Evolutionary conservation across 2,329 filamentous ascomycete genomes (phyloP).

Genomic region (Metarhizium brunneum): DNA sequence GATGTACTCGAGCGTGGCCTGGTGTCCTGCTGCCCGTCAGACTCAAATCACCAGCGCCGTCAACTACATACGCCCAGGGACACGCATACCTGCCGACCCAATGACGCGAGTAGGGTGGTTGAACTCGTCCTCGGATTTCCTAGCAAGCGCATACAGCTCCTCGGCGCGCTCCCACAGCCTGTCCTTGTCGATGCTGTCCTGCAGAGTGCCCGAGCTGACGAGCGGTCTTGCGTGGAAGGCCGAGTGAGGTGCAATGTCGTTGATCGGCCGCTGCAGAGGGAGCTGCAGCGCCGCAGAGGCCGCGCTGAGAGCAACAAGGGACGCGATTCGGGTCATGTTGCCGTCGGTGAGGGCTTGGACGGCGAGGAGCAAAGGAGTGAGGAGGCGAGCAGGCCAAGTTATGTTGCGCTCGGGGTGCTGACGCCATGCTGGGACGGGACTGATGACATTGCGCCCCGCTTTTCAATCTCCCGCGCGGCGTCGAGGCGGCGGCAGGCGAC

Average conservation of each 20-base stretch:
- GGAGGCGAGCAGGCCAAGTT: neutral
- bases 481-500: too few species aligned
- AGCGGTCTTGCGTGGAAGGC: constrained; percentile 22
- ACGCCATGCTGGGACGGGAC: neutral
- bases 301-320: neutral
- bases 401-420: neutral
- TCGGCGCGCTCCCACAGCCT: constrained; percentile 51
- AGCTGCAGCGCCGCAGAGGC: neutral
- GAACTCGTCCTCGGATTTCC: constrained; percentile 49
- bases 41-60: neutral
- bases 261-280: neutral
- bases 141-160: constrained; percentile 52
- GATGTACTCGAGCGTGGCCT: constrained; percentile 56
- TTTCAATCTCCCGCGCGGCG: too few species aligned
- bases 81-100: constrained; percentile 47
- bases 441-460: neutral
- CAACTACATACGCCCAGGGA: neutral
- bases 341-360: neutral
- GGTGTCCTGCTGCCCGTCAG: constrained; percentile 39
- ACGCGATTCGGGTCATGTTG: neutral
- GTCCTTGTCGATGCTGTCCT: constrained; percentile 44
- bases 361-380: neutral
- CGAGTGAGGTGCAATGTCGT: neutral
- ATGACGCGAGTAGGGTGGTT: constrained; percentile 64
- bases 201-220: constrained; percentile 45